Evolutionary conservation across 2,329 filamentous ascomycete genomes (phyloP).

Genomic region (Cercospora canescens): DNA sequence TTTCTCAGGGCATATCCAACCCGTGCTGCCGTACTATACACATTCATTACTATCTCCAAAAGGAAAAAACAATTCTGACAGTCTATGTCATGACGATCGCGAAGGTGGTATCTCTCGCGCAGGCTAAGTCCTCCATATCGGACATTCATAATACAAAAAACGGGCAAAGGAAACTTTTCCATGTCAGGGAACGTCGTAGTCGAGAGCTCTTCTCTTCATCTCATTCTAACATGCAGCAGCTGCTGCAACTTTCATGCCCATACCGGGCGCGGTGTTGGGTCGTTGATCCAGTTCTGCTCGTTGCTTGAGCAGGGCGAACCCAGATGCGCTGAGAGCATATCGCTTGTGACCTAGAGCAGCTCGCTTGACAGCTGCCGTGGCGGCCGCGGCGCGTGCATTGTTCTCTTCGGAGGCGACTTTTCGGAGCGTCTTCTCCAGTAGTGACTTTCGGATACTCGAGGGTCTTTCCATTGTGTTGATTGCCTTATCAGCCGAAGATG

Average conservation of each 20-base stretch:
- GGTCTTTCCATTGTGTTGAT: not conserved
- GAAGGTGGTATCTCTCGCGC: not conserved
- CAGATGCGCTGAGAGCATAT: conserved; percentile 15
- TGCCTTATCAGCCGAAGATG: not conserved
- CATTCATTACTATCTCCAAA: not conserved
- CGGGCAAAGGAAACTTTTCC: not conserved
- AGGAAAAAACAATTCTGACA: not conserved
- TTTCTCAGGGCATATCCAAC: not conserved
- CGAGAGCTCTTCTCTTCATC: not conserved
- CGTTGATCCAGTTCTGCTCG: conserved; percentile 3
- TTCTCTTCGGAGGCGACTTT: conserved; percentile 1
- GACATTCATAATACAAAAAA: not conserved
- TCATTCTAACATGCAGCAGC: not conserved
- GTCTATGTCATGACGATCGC: not conserved
- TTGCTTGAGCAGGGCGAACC: conserved; percentile 13
- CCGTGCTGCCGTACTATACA: not conserved
- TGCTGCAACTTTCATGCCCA: not conserved
- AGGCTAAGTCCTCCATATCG: not conserved
- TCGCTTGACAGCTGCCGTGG: not conserved
- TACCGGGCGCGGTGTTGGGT: not conserved
- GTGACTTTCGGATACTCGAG: conserved; percentile 4
- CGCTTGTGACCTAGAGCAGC: conserved; percentile 9
- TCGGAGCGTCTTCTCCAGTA: conserved; percentile 13
- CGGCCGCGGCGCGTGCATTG: conserved; percentile 1
- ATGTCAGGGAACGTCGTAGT: not conserved